Conservation (phyloP, 2,329 filamentous ascomycete genomes). For the Rhinocladiella similis region DNA sequence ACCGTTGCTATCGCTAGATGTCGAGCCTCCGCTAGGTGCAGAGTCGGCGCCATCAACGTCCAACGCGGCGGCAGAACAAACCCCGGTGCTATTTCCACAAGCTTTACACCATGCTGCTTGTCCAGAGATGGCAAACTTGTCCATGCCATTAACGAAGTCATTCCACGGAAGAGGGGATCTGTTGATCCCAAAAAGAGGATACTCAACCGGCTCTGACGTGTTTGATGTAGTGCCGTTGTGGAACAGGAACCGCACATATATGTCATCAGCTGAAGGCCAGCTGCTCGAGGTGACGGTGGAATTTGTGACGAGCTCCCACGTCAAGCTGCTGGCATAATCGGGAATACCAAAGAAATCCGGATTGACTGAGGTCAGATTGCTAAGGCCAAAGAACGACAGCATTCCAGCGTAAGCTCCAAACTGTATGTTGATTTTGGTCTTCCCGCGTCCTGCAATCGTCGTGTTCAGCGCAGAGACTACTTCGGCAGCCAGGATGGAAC, state of each 20-base stretch:
- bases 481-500: slow-evolving; percentile 66
- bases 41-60: slow-evolving; percentile 28
- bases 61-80: slow-evolving; percentile 55
- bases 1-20: slow-evolving; percentile 35
- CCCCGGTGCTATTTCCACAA: slow-evolving; percentile 71
- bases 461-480: slow-evolving; percentile 51
- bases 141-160: slow-evolving; percentile 65
- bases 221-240: slow-evolving; percentile 60
- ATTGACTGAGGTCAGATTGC: slow-evolving; percentile 51
- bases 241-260: slow-evolving; percentile 60
- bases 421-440: slow-evolving; percentile 51
- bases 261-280: slow-evolving; percentile 46
- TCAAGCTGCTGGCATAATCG: slow-evolving; percentile 82
- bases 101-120: slow-evolving; percentile 69
- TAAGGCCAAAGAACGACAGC: slow-evolving; percentile 63
- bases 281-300: slow-evolving; percentile 31
- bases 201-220: slow-evolving; percentile 47
- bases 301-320: slow-evolving; percentile 70
- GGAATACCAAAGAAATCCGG: slow-evolving; percentile 71
- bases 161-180: slow-evolving; percentile 63
- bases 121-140: slow-evolving; percentile 65
- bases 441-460: slow-evolving; percentile 39
- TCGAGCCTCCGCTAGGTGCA: slow-evolving; percentile 29
- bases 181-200: slow-evolving; percentile 62
- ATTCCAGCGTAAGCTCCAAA: slow-evolving; percentile 65